A percentile compares a stretch with the other conserved stretches of the same genome.
These are phyloP conservation scores for Coccomyxa sp. DNA, from an alignment of 139 green algal genomes.

Conservation along the genomic window DNA sequence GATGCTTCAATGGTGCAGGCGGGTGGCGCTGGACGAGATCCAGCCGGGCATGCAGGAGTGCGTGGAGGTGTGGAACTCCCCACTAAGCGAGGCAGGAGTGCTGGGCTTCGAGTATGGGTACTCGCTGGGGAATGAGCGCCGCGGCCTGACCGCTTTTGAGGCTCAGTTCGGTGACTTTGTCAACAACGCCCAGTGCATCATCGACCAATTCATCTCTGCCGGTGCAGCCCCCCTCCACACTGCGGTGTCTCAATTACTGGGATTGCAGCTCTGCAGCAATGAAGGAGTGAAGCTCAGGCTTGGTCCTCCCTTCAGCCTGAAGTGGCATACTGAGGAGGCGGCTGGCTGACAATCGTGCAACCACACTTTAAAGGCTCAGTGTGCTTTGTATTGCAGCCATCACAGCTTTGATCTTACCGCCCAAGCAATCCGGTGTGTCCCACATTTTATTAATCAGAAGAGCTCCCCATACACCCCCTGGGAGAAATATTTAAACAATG, in stretches of 20 bases:
- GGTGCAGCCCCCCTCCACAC: neutral
- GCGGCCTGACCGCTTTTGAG: constrained; percentile 73
- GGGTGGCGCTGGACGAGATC: constrained; percentile 53
- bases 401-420: too few relatives aligned
- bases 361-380: too few relatives aligned
- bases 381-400: too few relatives aligned
- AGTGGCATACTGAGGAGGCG: too few relatives aligned
- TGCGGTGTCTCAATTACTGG: neutral
- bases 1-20: constrained; percentile 7
- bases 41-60: constrained; percentile 42
- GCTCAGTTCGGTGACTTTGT: constrained; percentile 91
- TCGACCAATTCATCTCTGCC: constrained; percentile 74
- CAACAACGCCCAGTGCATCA: constrained; percentile 82
- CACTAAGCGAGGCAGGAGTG: constrained; percentile 59
- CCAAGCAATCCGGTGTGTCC: too few relatives aligned
- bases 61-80: constrained; percentile 60
- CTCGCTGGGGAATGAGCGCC: constrained; percentile 47
- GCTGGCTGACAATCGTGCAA: too few relatives aligned
- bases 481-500: too few relatives aligned
- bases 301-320: too few relatives aligned
- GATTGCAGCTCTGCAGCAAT: too few relatives aligned
- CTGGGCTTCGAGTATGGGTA: constrained; percentile 86
- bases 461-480: too few relatives aligned
- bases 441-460: too few relatives aligned
- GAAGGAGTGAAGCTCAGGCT: too few relatives aligned